Evolutionary conservation across 2,329 filamentous ascomycete genomes (phyloP).

Genomic region (Coniella vitis): DNA sequence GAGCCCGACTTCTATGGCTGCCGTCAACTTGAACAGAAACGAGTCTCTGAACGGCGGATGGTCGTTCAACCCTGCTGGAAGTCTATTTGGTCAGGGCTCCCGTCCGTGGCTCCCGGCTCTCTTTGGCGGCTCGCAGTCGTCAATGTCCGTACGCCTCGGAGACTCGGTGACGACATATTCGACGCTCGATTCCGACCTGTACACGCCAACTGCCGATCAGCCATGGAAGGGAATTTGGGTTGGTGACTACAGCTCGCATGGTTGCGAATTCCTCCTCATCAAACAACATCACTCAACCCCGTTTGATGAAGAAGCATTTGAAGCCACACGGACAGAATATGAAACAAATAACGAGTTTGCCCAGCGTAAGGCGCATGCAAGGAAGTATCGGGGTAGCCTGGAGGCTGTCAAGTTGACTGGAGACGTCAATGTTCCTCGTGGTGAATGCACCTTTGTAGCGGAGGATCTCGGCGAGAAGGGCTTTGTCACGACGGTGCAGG

Average conservation of each 20-base stretch:
- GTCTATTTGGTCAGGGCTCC: constrained; percentile 18
- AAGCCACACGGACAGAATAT: constrained; percentile 24
- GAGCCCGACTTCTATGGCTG: constrained; percentile 25
- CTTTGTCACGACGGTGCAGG: constrained; percentile 55
- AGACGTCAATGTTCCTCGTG: constrained; percentile 81
- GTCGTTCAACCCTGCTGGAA: neutral
- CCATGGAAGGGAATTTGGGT: constrained; percentile 90
- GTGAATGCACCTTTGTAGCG: constrained; percentile 74
- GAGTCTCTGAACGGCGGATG: constrained; percentile 1
- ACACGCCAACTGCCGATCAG: constrained; percentile 71
- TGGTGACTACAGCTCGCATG: constrained; percentile 82
- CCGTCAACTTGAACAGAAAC: neutral
- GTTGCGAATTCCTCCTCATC: constrained; percentile 80
- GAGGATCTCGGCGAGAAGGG: constrained; percentile 67
- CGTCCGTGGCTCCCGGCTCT: constrained; percentile 11
- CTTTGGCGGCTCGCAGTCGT: constrained; percentile 16
- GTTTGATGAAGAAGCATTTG: constrained; percentile 34
- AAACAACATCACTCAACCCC: constrained; percentile 58
- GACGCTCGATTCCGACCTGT: constrained; percentile 67
- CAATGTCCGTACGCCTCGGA: constrained; percentile 41
- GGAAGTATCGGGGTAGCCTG: constrained; percentile 59
- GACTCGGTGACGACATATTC: constrained; percentile 56
- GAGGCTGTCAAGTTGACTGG: constrained; percentile 89
- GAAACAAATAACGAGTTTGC: constrained; percentile 43
- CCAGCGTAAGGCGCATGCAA: constrained; percentile 36